Evolutionary conservation across 2,329 filamentous ascomycete genomes (phyloP).

Genomic region (Calycina herbarum): DNA sequence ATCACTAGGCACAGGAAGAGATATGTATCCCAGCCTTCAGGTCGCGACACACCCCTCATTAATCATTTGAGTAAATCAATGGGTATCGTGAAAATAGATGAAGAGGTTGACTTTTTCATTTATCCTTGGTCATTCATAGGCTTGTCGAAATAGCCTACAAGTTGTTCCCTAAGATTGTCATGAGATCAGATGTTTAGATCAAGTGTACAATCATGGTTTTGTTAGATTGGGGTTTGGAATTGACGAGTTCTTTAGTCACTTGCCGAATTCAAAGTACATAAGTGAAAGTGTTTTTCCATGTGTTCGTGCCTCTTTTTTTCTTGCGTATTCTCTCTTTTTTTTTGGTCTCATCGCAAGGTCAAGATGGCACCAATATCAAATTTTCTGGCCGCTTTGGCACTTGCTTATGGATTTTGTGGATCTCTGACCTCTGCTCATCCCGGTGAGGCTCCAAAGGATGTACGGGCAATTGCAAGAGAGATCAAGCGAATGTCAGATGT

Average conservation of each 20-base stretch:
- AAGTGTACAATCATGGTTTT: not conserved
- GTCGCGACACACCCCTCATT: too few relatives aligned
- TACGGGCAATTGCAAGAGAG: conserved; percentile 8
- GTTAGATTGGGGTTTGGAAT: not conserved
- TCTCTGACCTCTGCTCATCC: conserved; percentile 13
- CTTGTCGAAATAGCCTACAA: conserved; percentile 12
- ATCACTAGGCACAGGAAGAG: too few relatives aligned
- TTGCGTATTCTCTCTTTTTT: not conserved
- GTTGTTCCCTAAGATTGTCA: conserved; percentile 3
- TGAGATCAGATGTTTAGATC: conserved; percentile 16
- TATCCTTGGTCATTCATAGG: conserved; percentile 8
- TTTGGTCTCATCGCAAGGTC: not conserved
- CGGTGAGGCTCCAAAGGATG: conserved; percentile 10
- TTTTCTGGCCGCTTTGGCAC: conserved; percentile 11
- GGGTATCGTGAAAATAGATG: conserved; percentile 15
- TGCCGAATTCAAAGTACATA: conserved; percentile 9
- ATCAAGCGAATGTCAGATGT: conserved; percentile 15
- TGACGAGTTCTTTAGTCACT: not conserved
- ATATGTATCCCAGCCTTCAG: too few relatives aligned
- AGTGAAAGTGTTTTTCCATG: not conserved
- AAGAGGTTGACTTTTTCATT: conserved; percentile 9
- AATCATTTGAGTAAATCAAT: too few relatives aligned
- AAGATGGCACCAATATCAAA: conserved; percentile 15
- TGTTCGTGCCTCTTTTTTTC: not conserved
- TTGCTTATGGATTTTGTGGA: conserved; percentile 16